Base-by-base conservation (phyloP, 768 basidiomycete species). In the Russula foetens region DNA sequence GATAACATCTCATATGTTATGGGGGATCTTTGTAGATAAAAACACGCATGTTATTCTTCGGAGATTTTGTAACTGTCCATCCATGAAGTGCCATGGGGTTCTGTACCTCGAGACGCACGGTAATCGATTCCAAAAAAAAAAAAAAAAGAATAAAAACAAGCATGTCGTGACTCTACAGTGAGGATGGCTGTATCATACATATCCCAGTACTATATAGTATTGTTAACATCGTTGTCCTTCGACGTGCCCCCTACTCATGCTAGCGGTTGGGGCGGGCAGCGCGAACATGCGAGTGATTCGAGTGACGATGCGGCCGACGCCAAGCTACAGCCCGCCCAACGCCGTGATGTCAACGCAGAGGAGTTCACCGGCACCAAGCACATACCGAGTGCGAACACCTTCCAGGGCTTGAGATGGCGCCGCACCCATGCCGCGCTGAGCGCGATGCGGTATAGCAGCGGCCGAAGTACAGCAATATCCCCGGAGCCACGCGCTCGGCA, bases 391-490 rank as follows among this genome's bases (percentile, higher is more conserved):
- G 95, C 96, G 68, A 98, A 99, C 4, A 98, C 86, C 74, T 98
- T 98, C 97, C 97, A 99, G 24, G 98, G 94, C 94, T 97, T 97
- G 64, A 97, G 71, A 70, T 98, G 94, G 47, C 93, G 71, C 64
- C 93, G 73, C 53, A 95, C 73, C 66, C 84, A 81, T 8, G 92
- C 88, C 0, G 91, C 85, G 58, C 84, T 84, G 7, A 83, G 71
- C 3, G 91, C 86, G 17, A 84, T 81, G 4, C 88, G 86, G 4
- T 94, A 68, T 1, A 92, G 71, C 24, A 94, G 68, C 5, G 75
- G 7, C 79, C 72, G 70, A 86, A 88, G 68, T 94, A 94, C 3
- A 83, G 71, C 78, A 85, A 81, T n/a, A 86, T 73, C 0, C 82
- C 73, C 74, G 53, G 75, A 1, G 48, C 43, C 1, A 58, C 64